phyloP scores from a whole-genome alignment of 1,284 basidiomycete species.

The Cutaneotrichosporon dermatis region DNA sequence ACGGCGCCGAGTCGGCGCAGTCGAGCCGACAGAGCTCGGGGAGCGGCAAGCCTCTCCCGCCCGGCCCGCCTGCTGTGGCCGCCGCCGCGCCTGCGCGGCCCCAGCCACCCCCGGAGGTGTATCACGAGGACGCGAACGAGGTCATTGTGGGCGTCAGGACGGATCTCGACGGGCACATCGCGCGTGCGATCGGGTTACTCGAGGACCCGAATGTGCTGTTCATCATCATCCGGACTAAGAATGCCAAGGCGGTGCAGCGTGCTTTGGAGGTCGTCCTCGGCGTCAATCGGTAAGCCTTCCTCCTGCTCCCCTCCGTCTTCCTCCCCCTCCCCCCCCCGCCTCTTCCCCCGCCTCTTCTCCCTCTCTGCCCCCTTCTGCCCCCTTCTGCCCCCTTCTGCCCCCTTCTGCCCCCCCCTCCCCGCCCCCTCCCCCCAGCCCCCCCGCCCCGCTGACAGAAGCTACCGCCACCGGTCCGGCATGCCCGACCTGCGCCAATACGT shows the following conservation, averaged over 20 bases:
- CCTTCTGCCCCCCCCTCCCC: too few relatives aligned
- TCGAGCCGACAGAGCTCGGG: not conserved
- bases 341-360: too few relatives aligned
- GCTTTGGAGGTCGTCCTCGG: slow-evolving; percentile 43
- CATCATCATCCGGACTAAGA: slow-evolving; percentile 39
- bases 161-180: slow-evolving; percentile 32
- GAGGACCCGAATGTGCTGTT: slow-evolving; percentile 37
- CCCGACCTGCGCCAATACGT: slow-evolving; percentile 46
- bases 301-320: too few relatives aligned
- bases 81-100: not conserved
- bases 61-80: not conserved
- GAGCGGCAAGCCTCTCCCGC: not conserved
- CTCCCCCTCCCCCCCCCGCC: too few relatives aligned
- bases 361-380: too few relatives aligned
- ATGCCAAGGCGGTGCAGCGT: slow-evolving; percentile 31
- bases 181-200: slow-evolving; percentile 33
- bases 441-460: slow-evolving; percentile 4
- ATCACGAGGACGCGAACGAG: slow-evolving; percentile 44
- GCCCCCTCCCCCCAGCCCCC: not conserved
- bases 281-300: slow-evolving; percentile 28
- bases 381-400: too few relatives aligned
- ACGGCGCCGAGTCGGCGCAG: not conserved
- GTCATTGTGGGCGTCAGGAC: slow-evolving; percentile 38
- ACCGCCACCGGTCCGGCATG: slow-evolving; percentile 40
- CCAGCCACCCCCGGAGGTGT: not conserved